Conservation (phyloP, 352 stramenopile genomes). For the Phytophthora litchii region DNA sequence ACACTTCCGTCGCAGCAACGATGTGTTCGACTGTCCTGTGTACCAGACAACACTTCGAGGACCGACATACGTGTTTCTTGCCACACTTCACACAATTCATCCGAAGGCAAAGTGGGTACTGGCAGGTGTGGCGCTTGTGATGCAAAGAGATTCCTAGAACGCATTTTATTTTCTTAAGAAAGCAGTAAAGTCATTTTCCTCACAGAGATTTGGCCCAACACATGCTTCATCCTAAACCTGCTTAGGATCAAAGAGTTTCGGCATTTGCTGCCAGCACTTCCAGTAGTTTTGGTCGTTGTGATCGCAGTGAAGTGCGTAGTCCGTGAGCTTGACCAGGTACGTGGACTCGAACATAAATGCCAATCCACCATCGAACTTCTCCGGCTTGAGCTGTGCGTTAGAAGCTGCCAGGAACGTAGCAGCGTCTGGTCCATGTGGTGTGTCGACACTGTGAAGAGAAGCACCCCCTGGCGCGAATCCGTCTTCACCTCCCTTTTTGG, state of each 20-base stretch:
- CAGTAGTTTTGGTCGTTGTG: constrained; percentile 92
- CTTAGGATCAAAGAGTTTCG: constrained; percentile 84
- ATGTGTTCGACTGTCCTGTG: constrained; percentile 95
- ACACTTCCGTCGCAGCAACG: constrained; percentile 88
- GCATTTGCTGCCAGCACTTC: constrained; percentile 94
- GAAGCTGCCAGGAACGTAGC: constrained; percentile 92
- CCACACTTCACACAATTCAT: constrained; percentile 90
- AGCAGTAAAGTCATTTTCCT: constrained; percentile 4
- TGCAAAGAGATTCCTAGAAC: constrained; percentile 91
- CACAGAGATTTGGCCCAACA: not conserved
- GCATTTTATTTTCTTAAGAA: constrained; percentile 9
- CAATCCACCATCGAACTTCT: constrained; percentile 93
- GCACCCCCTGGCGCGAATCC: constrained; percentile 93
- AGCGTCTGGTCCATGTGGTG: constrained; percentile 94
- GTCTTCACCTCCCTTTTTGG: constrained; percentile 89
- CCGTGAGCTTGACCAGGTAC: constrained; percentile 90
- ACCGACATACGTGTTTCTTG: constrained; percentile 97
- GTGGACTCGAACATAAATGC: constrained; percentile 99
- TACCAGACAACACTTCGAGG: constrained; percentile 96
- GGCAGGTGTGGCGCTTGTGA: constrained; percentile 91
- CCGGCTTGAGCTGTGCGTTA: constrained; percentile 76
- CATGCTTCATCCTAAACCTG: constrained; percentile 7
- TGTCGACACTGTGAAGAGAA: constrained; percentile 91
- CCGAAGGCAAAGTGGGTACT: constrained; percentile 93
- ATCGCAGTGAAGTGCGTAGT: constrained; percentile 86